Conservation (phyloP, 495 filamentous ascomycete genomes). For the Penicillium manginii region DNA sequence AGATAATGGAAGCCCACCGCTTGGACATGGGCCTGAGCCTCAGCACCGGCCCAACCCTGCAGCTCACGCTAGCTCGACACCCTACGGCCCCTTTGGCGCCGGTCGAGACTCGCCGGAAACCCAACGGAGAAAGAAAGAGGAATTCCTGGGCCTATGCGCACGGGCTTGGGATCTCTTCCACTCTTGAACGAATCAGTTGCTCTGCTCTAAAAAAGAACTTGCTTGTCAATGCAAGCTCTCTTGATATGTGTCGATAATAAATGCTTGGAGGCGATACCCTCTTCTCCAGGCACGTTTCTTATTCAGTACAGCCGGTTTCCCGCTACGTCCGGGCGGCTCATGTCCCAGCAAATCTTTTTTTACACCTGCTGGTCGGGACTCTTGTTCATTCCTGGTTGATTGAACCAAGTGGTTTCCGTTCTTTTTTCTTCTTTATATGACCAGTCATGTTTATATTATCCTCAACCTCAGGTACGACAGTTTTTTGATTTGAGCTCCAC, state of each 20-base stretch:
- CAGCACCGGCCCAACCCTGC: conserved; percentile 66
- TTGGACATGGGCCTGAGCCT: conserved; percentile 47
- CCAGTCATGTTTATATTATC: conserved; percentile 30
- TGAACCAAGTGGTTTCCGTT: conserved; percentile 5
- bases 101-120: conserved; percentile 82
- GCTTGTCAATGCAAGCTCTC: too few relatives aligned
- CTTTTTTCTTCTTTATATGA: conserved; percentile 16
- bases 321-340: too few relatives aligned
- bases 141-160: conserved; percentile 85
- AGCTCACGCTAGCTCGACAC: conserved; percentile 58
- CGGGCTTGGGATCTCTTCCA: conserved; percentile 97
- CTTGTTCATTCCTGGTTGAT: conserved; percentile 28
- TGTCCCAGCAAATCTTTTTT: too few relatives aligned
- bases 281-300: background rate
- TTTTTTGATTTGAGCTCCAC: conserved; percentile 13
- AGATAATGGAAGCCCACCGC: conserved; percentile 60
- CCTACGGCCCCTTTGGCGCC: conserved; percentile 73
- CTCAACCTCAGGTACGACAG: conserved; percentile 26
- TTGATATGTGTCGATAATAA: conserved; percentile 9
- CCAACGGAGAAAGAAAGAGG: conserved; percentile 88
- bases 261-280: background rate
- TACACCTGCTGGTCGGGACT: conserved; percentile 1
- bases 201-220: too few relatives aligned
- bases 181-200: conserved; percentile 61
- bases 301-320: background rate